Base-by-base conservation (phyloP, 2,329 filamentous ascomycete species). In the Scolecobasidium constrictum region DNA sequence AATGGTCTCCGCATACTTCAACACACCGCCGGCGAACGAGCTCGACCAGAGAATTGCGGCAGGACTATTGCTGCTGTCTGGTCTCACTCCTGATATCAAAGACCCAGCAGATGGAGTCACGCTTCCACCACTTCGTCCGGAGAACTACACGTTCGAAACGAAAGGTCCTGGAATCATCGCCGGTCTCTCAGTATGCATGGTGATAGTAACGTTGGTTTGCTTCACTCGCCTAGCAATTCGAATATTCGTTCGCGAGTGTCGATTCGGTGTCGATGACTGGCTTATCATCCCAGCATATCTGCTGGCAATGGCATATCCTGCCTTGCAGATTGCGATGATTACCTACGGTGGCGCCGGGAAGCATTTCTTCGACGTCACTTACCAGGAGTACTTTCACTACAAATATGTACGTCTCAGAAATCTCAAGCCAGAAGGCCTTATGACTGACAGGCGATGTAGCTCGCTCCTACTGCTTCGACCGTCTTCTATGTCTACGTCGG, bases 231-330 rank as follows among this genome's bases (percentile, higher is more conserved):
- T 63, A 18, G 42, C 43, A 7, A 41, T 59, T 33, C 50, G 58
- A 18, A 34, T 50, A 4, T 52, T 54, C 31, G 47, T 52, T 20
- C 47, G 42, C 28, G 48, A 53, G 9, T 46, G 61, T 39, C 43
- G 50, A 19, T 55, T 59, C n/a, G 60, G 59, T 3, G 44, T 48
- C 18, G 60, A 63, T 45, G 60, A 63, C 38, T 54, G 50, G 44
- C 48, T 55, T 2, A 57, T 60, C 21, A 50, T 59, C 16, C 52
- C 53, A n/a, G 60, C 56, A 23, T n/a, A 47, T 43, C 23, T 48
- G 5, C 47, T 54, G 22, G 52, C 55, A 0, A 47, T 60, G 4
- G 48, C 52, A 4, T 61, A 52, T 39, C 53, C 57, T 0, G 43
- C 49, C 3, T 43, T 53, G 3, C 55, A 57, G 36, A 53, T 60